These are phyloP conservation scores for Magnolia officinalis DNA, from an alignment of 164 flowering plant genomes.

Conservation along the genomic window DNA sequence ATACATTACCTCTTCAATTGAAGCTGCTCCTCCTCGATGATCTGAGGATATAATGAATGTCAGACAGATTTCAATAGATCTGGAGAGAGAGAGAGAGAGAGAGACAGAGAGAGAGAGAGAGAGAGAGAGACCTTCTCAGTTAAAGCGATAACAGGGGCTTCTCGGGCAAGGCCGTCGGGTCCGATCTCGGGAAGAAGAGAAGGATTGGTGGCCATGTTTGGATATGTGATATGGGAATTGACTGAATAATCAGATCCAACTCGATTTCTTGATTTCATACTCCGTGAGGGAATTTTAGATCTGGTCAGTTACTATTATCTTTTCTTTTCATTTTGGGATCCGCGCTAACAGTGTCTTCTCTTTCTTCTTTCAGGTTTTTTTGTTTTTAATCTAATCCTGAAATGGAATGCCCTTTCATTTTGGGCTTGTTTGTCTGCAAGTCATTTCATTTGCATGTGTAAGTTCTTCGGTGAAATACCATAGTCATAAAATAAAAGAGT, in stretches of 20 bases:
- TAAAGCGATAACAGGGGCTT: slow-evolving; percentile 85
- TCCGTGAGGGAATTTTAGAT: background rate
- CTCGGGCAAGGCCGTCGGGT: slow-evolving; percentile 84
- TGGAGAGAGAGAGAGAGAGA: background rate
- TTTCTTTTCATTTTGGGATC: no score
- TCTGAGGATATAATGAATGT: slow-evolving; percentile 30
- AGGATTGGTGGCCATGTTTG: slow-evolving; percentile 41
- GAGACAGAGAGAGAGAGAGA: slow-evolving; percentile 4
- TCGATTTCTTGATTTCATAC: background rate
- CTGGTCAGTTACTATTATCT: background rate
- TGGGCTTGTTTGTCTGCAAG: no score
- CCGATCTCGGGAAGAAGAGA: slow-evolving; percentile 78
- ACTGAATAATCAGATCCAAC: background rate
- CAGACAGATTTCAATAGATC: background rate
- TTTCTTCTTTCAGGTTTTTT: no score
- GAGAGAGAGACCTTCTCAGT: slow-evolving; percentile 67
- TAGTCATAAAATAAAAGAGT: no score
- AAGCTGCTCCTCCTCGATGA: slow-evolving; percentile 83
- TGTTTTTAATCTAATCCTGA: no score
- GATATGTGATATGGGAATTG: background rate
- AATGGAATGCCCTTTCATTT: no score
- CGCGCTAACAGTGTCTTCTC: no score
- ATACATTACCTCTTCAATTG: slow-evolving; percentile 60
- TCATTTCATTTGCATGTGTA: no score
- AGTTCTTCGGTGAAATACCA: no score